These are phyloP conservation scores for Clavaria fumosa DNA, from an alignment of 768 basidiomycete species.

Conservation along the genomic window DNA sequence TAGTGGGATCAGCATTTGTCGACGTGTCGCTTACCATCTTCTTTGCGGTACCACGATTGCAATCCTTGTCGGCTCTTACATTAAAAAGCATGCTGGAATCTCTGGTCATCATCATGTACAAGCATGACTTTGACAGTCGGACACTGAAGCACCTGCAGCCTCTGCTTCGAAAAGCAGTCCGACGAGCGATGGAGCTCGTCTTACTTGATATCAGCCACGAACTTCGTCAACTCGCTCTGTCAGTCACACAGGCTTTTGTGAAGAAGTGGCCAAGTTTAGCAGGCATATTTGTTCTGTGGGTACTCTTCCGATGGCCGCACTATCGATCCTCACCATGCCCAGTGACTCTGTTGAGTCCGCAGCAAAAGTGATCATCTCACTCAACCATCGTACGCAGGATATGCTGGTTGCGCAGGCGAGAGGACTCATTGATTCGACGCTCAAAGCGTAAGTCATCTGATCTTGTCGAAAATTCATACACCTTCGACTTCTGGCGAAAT, in stretches of 20 bases:
- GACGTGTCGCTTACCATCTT: slow-evolving; percentile 43
- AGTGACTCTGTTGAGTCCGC: slow-evolving; percentile 42
- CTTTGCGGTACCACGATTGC: slow-evolving; percentile 28
- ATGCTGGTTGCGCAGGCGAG: slow-evolving; percentile 41
- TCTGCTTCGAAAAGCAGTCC: slow-evolving; percentile 35
- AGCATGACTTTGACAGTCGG: slow-evolving; percentile 51
- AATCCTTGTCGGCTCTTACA: slow-evolving; percentile 35
- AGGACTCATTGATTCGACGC: slow-evolving; percentile 35
- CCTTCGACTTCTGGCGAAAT: slow-evolving; percentile 3
- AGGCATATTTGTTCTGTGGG: slow-evolving; percentile 39
- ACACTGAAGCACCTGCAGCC: slow-evolving; percentile 39
- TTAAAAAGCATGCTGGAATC: slow-evolving; percentile 49
- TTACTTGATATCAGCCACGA: slow-evolving; percentile 47
- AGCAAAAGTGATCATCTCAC: slow-evolving; percentile 30
- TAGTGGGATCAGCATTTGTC: slow-evolving; percentile 49
- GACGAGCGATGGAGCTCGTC: slow-evolving; percentile 34
- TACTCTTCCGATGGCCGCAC: slow-evolving; percentile 4
- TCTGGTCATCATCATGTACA: slow-evolving; percentile 50
- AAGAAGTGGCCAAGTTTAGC: slow-evolving; percentile 40
- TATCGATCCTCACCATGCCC: not conserved
- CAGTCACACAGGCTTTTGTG: slow-evolving; percentile 45
- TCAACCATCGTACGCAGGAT: slow-evolving; percentile 39
- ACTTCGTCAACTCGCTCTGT: slow-evolving; percentile 47
- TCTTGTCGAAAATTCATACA: not conserved
- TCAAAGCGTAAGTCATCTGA: slow-evolving; percentile 27